Base-by-base conservation (phyloP, 257 asterid species). In the Nicotiana obtusifolia region DNA sequence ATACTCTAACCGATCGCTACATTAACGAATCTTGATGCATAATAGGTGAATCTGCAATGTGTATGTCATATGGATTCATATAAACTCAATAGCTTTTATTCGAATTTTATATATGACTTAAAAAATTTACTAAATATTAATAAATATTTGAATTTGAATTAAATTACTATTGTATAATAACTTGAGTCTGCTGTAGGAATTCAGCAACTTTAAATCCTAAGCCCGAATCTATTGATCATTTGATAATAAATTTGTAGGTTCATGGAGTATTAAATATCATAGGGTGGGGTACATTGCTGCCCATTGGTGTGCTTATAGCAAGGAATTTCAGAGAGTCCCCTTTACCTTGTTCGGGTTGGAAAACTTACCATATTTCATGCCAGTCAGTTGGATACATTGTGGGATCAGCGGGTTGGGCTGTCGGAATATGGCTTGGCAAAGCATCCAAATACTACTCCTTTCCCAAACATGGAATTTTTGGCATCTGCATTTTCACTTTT, bases 221-320 rank as follows among this genome's bases (percentile, higher is more conserved):
- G 8, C 8, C 11, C 3, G 11, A 0, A 41, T 7, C 47, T 41
- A 41, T 41, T 41, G 1, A 1, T 60, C 6, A 20, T 20, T 20
- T 20, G 7, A 10, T 13, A 20, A 67, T 19, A 17, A 15, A 20
- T 10, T 81, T 81, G 64, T 83, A 93, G 97, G 87, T 62, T 59
- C 97, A 93, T 85, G 96, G 93, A 16, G 80, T 89, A 65, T 5
- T 93, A 49, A 93, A 90, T 85, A 82, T 90, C n/a, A 83, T 85
- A 80, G 94, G 94, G 0, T 93, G 94, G 94, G 97, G 97, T 49
- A 86, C 81, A 5, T 77, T 91, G 9, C 49, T 93, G 17, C 97
- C 97, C 0, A 2, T 80, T 17, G 97, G 97, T 14, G 92, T 73
- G 65, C 91, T 91, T 15, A 76, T 87, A 14, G 87, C 93, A 0